Conservation (phyloP, 2,329 filamentous ascomycete species). For the Cytospora paraplurivora region DNA sequence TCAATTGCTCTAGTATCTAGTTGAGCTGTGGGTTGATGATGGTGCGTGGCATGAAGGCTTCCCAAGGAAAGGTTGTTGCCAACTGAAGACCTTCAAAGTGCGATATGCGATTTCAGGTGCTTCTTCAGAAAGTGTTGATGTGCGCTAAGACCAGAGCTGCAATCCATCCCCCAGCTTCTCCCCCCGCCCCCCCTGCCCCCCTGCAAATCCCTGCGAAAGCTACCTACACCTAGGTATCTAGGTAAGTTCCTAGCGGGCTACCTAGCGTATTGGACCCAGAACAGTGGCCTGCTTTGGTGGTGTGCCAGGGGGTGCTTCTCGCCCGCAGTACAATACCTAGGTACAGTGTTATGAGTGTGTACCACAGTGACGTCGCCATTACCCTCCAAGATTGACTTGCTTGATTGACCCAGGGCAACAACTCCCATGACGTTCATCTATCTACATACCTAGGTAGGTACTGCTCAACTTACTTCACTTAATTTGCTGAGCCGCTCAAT, state of each 20-base stretch:
- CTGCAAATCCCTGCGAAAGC: conserved; percentile 8
- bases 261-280: neutral
- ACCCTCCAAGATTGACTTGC: neutral
- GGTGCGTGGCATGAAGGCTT: conserved; percentile 1
- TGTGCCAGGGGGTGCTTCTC: neutral
- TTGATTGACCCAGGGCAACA: neutral
- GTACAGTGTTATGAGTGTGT: neutral
- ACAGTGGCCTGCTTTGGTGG: conserved; percentile 21
- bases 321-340: neutral
- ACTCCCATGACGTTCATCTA: neutral
- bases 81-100: neutral
- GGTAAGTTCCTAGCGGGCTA: neutral
- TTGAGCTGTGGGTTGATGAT: neutral
- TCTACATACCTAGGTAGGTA: too few relatives aligned
- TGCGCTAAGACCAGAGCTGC: conserved; percentile 3
- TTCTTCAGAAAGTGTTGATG: conserved; percentile 12
- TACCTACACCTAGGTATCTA: neutral
- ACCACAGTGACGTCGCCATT: conserved; percentile 20
- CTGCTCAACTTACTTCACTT: conserved; percentile 9
- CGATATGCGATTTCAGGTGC: conserved; percentile 7
- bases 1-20: conserved; percentile 5
- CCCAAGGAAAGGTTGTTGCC: neutral
- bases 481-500: neutral
- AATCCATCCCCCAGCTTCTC: neutral
- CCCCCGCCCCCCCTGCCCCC: neutral